Evolutionary conservation across 495 filamentous ascomycete species (phyloP).

Genomic region (Xylaria scruposa): DNA sequence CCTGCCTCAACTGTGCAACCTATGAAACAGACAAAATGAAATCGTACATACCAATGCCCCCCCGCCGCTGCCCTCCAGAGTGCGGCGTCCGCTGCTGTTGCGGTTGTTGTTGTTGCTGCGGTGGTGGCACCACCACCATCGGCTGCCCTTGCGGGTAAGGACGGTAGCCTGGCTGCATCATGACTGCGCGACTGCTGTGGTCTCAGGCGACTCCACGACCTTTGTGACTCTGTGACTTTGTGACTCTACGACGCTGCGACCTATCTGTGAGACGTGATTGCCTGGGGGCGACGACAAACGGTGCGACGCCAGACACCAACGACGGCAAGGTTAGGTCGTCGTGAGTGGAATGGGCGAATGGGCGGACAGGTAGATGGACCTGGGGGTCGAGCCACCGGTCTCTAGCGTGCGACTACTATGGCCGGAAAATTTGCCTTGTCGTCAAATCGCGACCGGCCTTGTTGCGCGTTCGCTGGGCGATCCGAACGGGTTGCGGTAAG

Average conservation of each 20-base stretch:
- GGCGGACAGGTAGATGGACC: not conserved
- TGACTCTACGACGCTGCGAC: constrained; percentile 19
- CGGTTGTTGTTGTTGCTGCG: constrained; percentile 9
- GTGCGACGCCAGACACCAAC: constrained; percentile 27
- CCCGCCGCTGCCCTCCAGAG: constrained; percentile 49
- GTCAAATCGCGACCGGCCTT: constrained; percentile 24
- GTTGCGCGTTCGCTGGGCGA: constrained; percentile 2
- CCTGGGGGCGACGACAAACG: constrained; percentile 15
- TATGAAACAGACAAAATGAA: constrained; percentile 19
- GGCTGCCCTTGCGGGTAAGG: constrained; percentile 52
- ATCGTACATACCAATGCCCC: constrained; percentile 54
- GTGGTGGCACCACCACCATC: constrained; percentile 32
- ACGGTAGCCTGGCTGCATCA: constrained; percentile 57
- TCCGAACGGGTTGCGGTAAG: constrained; percentile 12
- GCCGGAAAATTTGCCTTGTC: constrained; percentile 19
- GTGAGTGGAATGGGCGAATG: not conserved
- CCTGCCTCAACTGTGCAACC: constrained; percentile 6
- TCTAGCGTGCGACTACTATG: constrained; percentile 24
- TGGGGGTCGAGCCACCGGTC: constrained; percentile 22
- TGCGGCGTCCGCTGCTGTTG: constrained; percentile 43
- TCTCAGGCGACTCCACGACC: not conserved
- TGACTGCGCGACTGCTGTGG: constrained; percentile 31
- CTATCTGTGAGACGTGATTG: constrained; percentile 28
- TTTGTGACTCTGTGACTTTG: constrained; percentile 2
- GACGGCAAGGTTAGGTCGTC: constrained; percentile 17